Evolutionary conservation across 2,329 filamentous ascomycete genomes (phyloP).

Genomic region (Trichophyton rubrum): DNA sequence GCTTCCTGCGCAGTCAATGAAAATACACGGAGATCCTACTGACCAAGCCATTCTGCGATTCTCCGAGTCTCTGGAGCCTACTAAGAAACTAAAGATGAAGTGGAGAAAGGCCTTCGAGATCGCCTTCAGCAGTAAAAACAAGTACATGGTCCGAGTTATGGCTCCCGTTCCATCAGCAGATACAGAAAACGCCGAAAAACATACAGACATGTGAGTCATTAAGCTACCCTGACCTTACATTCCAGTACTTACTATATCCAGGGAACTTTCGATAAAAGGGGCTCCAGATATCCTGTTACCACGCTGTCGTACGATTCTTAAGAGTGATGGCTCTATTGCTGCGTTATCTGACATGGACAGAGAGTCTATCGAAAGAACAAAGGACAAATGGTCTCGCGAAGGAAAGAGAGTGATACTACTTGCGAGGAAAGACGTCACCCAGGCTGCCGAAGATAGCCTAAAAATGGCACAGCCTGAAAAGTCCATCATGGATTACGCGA

Average conservation of each 20-base stretch:
- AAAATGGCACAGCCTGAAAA: conserved; percentile 43
- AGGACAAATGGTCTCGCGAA: conserved; percentile 56
- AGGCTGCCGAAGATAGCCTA: conserved; percentile 36
- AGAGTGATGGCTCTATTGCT: conserved; percentile 42
- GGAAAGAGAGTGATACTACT: conserved; percentile 57
- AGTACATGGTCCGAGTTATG: conserved; percentile 61
- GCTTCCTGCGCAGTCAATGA: conserved; percentile 47
- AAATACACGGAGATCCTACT: conserved; percentile 62
- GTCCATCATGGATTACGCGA: conserved; percentile 43
- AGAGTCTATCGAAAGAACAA: conserved; percentile 44
- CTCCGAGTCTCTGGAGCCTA: conserved; percentile 51
- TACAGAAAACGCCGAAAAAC: not conserved
- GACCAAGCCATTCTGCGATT: conserved; percentile 64
- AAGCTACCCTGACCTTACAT: not conserved
- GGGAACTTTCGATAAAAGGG: conserved; percentile 57
- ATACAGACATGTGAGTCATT: conserved; percentile 25
- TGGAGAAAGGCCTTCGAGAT: conserved; percentile 58
- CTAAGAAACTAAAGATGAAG: conserved; percentile 46
- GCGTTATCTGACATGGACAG: conserved; percentile 37
- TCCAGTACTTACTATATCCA: conserved; percentile 1
- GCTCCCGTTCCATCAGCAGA: conserved; percentile 19
- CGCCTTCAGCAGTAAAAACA: conserved; percentile 73
- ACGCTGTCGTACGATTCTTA: conserved; percentile 48
- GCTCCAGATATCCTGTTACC: conserved; percentile 61
- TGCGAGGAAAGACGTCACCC: conserved; percentile 47